phyloP scores from a whole-genome alignment of 768 basidiomycete species.

The Neoboletus magnificus region DNA sequence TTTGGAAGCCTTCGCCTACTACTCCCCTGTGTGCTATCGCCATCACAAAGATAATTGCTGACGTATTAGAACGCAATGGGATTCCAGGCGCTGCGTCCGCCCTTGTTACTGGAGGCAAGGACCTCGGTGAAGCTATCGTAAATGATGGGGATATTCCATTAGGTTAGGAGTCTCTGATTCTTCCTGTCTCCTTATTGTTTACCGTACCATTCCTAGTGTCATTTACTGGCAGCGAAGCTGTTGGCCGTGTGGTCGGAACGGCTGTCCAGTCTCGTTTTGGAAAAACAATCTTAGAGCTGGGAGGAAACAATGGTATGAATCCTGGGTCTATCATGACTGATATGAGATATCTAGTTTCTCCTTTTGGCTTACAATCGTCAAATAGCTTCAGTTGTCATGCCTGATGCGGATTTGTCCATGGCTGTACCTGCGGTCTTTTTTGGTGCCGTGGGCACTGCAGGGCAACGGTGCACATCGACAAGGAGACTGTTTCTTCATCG shows the following conservation, averaged over 20 bases:
- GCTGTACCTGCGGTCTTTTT: constrained; percentile 92
- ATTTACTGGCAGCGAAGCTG: constrained; percentile 90
- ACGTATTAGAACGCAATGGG: constrained; percentile 77
- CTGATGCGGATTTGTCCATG: constrained; percentile 87
- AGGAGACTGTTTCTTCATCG: constrained; percentile 87
- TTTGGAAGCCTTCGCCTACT: constrained; percentile 93
- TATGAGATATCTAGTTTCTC: constrained; percentile 17
- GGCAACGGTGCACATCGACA: constrained; percentile 85
- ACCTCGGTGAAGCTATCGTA: constrained; percentile 76
- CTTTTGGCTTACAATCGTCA: constrained; percentile 13
- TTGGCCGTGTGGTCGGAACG: constrained; percentile 86
- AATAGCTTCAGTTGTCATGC: constrained; percentile 85
- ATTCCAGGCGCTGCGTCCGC: constrained; percentile 82
- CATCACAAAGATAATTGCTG: constrained; percentile 77
- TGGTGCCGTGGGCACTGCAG: constrained; percentile 83
- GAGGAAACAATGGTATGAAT: constrained; percentile 86
- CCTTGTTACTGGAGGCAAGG: constrained; percentile 79
- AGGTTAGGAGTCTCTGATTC: constrained; percentile 41
- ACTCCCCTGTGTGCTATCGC: constrained; percentile 92
- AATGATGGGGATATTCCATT: constrained; percentile 73
- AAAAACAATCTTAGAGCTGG: constrained; percentile 85
- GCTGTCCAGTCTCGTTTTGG: constrained; percentile 85
- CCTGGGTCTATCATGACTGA: constrained; percentile 15
- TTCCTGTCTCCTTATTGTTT: background rate
- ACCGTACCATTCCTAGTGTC: constrained; percentile 54